These are phyloP conservation scores for Fraxinus americana DNA, from an alignment of 257 asterid species.

Conservation along the genomic window DNA sequence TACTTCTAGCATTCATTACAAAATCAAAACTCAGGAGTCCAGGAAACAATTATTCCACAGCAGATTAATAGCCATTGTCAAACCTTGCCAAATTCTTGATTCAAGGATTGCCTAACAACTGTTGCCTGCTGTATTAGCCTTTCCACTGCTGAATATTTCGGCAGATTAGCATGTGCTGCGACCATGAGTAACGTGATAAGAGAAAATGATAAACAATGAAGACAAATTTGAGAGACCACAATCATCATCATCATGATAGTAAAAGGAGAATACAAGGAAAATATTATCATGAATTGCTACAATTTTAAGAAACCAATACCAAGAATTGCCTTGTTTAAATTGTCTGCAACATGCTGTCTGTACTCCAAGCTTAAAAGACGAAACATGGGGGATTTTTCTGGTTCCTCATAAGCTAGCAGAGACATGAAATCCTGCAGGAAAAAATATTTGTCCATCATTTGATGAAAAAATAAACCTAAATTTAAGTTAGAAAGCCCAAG, in stretches of 20 bases:
- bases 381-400: slow-evolving; percentile 91
- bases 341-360: slow-evolving; percentile 78
- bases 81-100: slow-evolving; percentile 82
- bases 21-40: not conserved
- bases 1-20: not conserved
- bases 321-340: slow-evolving; percentile 82
- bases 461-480: slow-evolving; percentile 10
- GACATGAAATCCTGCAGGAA: slow-evolving; percentile 74
- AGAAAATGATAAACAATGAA: slow-evolving; percentile 13
- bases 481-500: slow-evolving; percentile 8
- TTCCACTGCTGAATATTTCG: slow-evolving; percentile 75
- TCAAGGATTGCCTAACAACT: slow-evolving; percentile 67
- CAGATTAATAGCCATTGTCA: slow-evolving; percentile 31
- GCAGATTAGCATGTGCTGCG: slow-evolving; percentile 70
- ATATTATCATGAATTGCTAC: not conserved
- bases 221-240: slow-evolving; percentile 3
- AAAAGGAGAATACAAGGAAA: not conserved
- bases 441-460: slow-evolving; percentile 7
- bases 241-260: not conserved
- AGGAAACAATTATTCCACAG: slow-evolving; percentile 16
- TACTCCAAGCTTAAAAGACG: slow-evolving; percentile 77
- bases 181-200: slow-evolving; percentile 17
- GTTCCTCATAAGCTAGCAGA: slow-evolving; percentile 89
- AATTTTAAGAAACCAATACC: slow-evolving; percentile 44
- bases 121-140: slow-evolving; percentile 84